Base-by-base conservation (phyloP, 1,284 basidiomycete species). In the Tilletia setariae region DNA sequence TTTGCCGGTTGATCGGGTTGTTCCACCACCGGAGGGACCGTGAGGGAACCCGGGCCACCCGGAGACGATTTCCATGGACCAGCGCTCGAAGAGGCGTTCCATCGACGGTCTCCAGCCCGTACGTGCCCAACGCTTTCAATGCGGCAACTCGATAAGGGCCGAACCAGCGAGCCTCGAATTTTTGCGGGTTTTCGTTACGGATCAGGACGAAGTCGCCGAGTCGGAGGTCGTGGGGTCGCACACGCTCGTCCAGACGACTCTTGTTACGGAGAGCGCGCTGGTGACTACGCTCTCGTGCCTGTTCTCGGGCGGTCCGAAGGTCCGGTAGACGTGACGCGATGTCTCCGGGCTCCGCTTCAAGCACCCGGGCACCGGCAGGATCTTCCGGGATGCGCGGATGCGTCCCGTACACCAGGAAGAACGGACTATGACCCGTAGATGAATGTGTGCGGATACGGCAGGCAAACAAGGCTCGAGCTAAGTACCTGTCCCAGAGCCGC, bases 401-500 rank as follows among this genome's bases (percentile, higher is more conserved):
- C 16, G 47, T 42, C 7, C 66, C 66, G 32, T 67, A 43, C 16
- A 35, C 32, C 28, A 63, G 42, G 59, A 21, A 62, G 28, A 67
- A 67, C 13, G 66, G 66, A 43, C 56, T 62, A 8, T 8, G 19
- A 7, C n/a, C 28, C 19, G 66, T n/a, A 3, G 56, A 44, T 6
- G 66, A 62, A 40, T 61, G 66, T 44, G 66, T 61, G 7, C 56
- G 44, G 9, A 62, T 35, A n/a, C 59, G 42, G 21, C 28, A 32
- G 11, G 66, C 66, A 46, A 67, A 67, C 19, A 62, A 21, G 6
- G 59, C 66, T 6, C 47, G 32, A 16, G 30, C 16, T 4, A 67
- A 28, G 56, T 67, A 63, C 6, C 1, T 6, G 32, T 62, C 66
- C 66, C 66, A 67, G 21, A 67, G 21, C 11, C 43, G 59, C 16